phyloP scores from a whole-genome alignment of 805 yeast genomes.

The Metschnikowia reukaufii region DNA sequence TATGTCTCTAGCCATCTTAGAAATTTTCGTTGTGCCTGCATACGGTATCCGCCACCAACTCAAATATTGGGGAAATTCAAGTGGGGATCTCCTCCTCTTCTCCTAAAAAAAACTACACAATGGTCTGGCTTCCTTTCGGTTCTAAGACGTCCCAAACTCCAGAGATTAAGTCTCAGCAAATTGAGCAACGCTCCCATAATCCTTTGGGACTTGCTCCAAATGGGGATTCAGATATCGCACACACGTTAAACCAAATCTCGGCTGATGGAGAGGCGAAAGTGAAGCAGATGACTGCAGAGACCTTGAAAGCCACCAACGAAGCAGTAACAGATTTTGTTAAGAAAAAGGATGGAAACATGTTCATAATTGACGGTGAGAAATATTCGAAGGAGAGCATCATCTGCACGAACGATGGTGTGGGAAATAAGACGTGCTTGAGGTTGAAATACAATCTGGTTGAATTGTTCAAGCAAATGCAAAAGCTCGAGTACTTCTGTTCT shows the following conservation, averaged over 20 bases:
- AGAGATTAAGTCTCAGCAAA: slow-evolving; percentile 6
- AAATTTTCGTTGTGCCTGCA: slow-evolving; percentile 4
- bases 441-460: slow-evolving; percentile 40
- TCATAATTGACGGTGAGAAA: slow-evolving; percentile 44
- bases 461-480: slow-evolving; percentile 50
- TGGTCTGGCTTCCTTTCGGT: slow-evolving; percentile 20
- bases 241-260: slow-evolving; percentile 20
- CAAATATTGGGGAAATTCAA: not conserved
- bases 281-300: slow-evolving; percentile 10
- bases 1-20: slow-evolving; percentile 15
- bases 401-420: slow-evolving; percentile 43
- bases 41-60: not conserved
- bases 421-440: slow-evolving; percentile 50
- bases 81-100: not conserved
- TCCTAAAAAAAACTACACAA: not conserved
- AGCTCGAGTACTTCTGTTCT: slow-evolving; percentile 49
- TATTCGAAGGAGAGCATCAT: slow-evolving; percentile 41
- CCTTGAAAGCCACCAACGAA: slow-evolving; percentile 17
- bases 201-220: slow-evolving; percentile 13
- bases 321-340: slow-evolving; percentile 33
- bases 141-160: slow-evolving; percentile 2
- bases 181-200: slow-evolving; percentile 20
- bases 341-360: slow-evolving; percentile 33
- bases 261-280: slow-evolving; percentile 15
- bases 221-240: slow-evolving; percentile 20